Conservation (phyloP, 208 protist species). For the Balamuthia mandrillaris region DNA sequence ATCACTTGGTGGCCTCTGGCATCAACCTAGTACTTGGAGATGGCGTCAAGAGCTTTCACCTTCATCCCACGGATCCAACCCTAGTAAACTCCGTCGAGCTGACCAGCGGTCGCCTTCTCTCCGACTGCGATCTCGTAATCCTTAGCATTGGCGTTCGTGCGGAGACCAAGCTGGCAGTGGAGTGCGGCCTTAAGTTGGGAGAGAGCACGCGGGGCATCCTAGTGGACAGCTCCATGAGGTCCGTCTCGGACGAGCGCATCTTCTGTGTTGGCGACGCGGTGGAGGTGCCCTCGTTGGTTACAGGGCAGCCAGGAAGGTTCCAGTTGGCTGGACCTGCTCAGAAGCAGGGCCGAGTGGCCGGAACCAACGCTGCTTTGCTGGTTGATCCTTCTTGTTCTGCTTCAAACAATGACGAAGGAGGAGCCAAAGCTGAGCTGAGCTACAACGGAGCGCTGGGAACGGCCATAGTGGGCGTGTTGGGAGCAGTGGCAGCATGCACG, state of each 20-base stretch:
- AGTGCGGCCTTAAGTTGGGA: slow-evolving; percentile 43
- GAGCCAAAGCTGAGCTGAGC: too few relatives aligned
- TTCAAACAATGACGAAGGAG: too few relatives aligned
- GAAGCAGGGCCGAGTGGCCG: slow-evolving; percentile 48
- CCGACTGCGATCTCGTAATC: slow-evolving; percentile 37
- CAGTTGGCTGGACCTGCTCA: slow-evolving; percentile 62
- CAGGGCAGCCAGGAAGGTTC: background rate
- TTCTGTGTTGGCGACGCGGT: slow-evolving; percentile 65
- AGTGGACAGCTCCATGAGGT: slow-evolving; percentile 33
- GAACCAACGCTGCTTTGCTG: background rate
- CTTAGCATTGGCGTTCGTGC: slow-evolving; percentile 62
- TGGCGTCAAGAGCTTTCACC: slow-evolving; percentile 20
- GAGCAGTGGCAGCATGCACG: slow-evolving; percentile 33
- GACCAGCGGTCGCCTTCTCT: background rate
- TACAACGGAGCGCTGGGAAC: slow-evolving; percentile 50
- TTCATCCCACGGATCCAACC: slow-evolving; percentile 10
- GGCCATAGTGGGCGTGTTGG: slow-evolving; percentile 46
- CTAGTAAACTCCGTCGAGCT: slow-evolving; percentile 21
- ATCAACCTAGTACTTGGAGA: slow-evolving; percentile 50
- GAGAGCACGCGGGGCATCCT: background rate
- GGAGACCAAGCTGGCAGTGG: slow-evolving; percentile 54
- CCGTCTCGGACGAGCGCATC: slow-evolving; percentile 53
- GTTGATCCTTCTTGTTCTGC: background rate
- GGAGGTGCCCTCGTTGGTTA: slow-evolving; percentile 41
- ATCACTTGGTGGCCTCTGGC: slow-evolving; percentile 12